Conservation (phyloP, 2,329 filamentous ascomycete species). For the Fusarium sarcochroum region DNA sequence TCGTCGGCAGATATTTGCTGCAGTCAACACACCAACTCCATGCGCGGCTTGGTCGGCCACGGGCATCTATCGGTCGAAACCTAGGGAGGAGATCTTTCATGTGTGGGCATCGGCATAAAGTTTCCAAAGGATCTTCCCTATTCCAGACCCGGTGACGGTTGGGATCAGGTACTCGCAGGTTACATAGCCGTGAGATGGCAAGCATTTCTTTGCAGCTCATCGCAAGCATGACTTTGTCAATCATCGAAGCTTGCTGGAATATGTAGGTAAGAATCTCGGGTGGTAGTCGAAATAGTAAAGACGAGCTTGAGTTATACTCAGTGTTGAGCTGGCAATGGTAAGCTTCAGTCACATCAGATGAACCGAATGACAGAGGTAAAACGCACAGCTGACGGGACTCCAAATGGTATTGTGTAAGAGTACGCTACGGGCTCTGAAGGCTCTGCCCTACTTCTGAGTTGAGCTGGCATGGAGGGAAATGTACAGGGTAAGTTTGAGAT, state of each 20-base stretch:
- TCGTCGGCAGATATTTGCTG: constrained; percentile 39
- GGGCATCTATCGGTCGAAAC: constrained; percentile 31
- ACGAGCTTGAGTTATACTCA: background rate
- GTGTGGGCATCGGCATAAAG: constrained; percentile 26
- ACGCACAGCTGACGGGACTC: constrained; percentile 30
- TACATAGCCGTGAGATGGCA: constrained; percentile 28
- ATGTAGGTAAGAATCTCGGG: constrained; percentile 48
- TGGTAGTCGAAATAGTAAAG: constrained; percentile 43
- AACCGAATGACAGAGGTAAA: background rate
- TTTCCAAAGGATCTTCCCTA: background rate
- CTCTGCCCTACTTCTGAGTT: constrained; percentile 14
- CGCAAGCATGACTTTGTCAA: constrained; percentile 38
- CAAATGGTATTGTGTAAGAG: constrained; percentile 13
- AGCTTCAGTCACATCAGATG: background rate
- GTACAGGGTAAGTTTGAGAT: too few relatives aligned
- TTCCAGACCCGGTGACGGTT: constrained; percentile 26
- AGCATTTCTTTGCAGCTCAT: constrained; percentile 45
- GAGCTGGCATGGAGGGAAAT: constrained; percentile 18
- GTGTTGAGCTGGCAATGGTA: constrained; percentile 16
- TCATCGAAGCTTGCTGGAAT: constrained; percentile 24
- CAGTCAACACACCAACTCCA: constrained; percentile 46
- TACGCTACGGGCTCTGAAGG: constrained; percentile 1
- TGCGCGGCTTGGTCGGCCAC: constrained; percentile 24
- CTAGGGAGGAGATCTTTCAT: constrained; percentile 35
- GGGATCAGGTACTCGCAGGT: constrained; percentile 36